Base-by-base conservation (phyloP, 306 rosid species). In the Citrullus mucosospermus region DNA sequence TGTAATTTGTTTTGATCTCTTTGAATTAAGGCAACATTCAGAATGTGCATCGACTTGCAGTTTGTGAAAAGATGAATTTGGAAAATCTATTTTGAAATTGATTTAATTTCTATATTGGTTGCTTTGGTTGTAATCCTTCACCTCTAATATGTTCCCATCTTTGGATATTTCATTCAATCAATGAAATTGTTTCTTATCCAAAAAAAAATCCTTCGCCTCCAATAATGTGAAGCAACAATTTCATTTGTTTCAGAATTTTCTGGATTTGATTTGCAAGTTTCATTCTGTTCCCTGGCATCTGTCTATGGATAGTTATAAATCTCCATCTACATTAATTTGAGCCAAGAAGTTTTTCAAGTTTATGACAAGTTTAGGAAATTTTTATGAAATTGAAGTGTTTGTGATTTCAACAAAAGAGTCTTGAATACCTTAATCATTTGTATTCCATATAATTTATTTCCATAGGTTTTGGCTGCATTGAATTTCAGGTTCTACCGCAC, bases 401-500 rank as follows among this genome's bases (percentile, higher is more conserved):
- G 11, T 51, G 32, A 30, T 25, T 50, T 73, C 20, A 30, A 50
- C 0, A 12, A 73, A 48, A 30, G 43, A 55, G 78, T 59, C 6
- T 81, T 50, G 79, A 20, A 70, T 25, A 30, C 6, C 56, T 80
- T 18, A 6, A 18, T 15, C 46, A 28, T 74, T 39, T 59, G 65
- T 38, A 44, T 41, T 48, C 57, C 34, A 12, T n/a, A 28, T 25
- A 14, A 43, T 77, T 39, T 25, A 41, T 44, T 13, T 38, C 9
- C 3, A 0, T 15, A 44, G 18, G 4, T 20, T 59, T 46, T 43
- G 20, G 56, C 14, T 58, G 55, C 53, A 41, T 74, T 74, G 8
- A 32, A 75, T 57, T 78, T 78, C 78, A 89, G 91, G 85, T 81
- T 80, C 51, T 46, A 25, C 87, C 70, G 78, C 76, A 83, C 88